Evolutionary conservation across 805 yeast species (phyloP).

Genomic region (Candida caryicola): DNA sequence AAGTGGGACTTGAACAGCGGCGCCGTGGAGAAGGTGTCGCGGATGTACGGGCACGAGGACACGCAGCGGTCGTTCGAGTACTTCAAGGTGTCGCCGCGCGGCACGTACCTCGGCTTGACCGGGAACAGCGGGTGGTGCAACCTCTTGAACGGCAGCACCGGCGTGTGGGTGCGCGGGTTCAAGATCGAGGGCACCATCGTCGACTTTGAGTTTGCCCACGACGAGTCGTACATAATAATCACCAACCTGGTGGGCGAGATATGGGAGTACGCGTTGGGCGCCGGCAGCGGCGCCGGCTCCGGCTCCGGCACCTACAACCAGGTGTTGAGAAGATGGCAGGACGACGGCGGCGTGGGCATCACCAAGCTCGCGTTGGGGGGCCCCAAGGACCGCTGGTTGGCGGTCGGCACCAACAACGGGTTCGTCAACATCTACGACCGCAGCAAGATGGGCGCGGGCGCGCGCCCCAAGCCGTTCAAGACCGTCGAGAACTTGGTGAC

Average conservation of each 20-base stretch:
- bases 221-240: conserved; percentile 46
- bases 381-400: conserved; percentile 69
- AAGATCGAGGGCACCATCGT: conserved; percentile 84
- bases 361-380: conserved; percentile 77
- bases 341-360: conserved; percentile 80
- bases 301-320: conserved; percentile 26
- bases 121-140: conserved; percentile 94
- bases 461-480: conserved; percentile 48
- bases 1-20: conserved; percentile 81
- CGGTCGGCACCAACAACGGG: conserved; percentile 87
- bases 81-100: conserved; percentile 73
- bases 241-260: conserved; percentile 81
- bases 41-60: conserved; percentile 88
- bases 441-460: conserved; percentile 11
- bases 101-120: conserved; percentile 66
- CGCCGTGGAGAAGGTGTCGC: conserved; percentile 74
- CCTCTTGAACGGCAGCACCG: conserved; percentile 67
- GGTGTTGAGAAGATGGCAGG: conserved; percentile 72
- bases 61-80: conserved; percentile 85
- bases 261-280: conserved; percentile 66
- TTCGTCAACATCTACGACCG: conserved; percentile 85
- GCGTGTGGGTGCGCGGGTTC: conserved; percentile 85
- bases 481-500: conserved; percentile 79
- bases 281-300: conserved; percentile 21
- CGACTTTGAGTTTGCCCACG: conserved; percentile 69